Conservation (phyloP, 352 stramenopile genomes). For the Salisapilia sapeloensis region DNA sequence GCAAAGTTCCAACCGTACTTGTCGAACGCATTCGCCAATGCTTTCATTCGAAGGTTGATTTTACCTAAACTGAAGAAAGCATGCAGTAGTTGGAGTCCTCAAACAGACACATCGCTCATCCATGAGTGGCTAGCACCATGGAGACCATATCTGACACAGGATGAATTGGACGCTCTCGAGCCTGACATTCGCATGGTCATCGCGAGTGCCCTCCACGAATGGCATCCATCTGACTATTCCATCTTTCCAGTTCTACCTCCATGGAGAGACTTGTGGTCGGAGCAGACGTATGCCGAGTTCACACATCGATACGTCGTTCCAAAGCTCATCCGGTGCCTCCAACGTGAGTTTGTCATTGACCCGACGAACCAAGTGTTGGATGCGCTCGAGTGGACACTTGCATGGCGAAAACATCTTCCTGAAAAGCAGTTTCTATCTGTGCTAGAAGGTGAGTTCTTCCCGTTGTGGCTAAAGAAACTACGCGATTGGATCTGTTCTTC, state of each 20-base stretch:
- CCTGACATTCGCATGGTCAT: constrained; percentile 52
- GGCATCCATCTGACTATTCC: constrained; percentile 63
- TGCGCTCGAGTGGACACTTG: constrained; percentile 46
- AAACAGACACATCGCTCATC: constrained; percentile 24
- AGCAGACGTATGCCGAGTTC: constrained; percentile 73
- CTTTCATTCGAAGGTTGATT: constrained; percentile 46
- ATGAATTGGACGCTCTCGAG: constrained; percentile 32
- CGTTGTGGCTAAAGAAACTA: constrained; percentile 78
- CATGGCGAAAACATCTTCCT: constrained; percentile 50
- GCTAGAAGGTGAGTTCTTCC: constrained; percentile 85
- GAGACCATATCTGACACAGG: constrained; percentile 15
- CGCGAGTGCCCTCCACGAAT: constrained; percentile 43
- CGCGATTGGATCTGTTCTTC: constrained; percentile 47
- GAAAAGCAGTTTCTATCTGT: constrained; percentile 61
- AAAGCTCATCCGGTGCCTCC: constrained; percentile 57
- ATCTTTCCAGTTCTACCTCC: constrained; percentile 38
- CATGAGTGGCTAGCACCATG: constrained; percentile 73
- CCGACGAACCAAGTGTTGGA: constrained; percentile 55
- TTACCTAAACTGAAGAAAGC: constrained; percentile 50
- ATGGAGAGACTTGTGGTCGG: constrained; percentile 56
- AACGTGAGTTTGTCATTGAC: constrained; percentile 71
- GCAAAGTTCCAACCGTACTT: constrained; percentile 30
- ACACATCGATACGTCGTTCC: constrained; percentile 60
- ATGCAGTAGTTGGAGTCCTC: constrained; percentile 39
- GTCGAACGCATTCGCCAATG: constrained; percentile 21